Evolutionary conservation across 2,329 filamentous ascomycete species (phyloP).

Genomic region (Colletotrichum theobromicola): DNA sequence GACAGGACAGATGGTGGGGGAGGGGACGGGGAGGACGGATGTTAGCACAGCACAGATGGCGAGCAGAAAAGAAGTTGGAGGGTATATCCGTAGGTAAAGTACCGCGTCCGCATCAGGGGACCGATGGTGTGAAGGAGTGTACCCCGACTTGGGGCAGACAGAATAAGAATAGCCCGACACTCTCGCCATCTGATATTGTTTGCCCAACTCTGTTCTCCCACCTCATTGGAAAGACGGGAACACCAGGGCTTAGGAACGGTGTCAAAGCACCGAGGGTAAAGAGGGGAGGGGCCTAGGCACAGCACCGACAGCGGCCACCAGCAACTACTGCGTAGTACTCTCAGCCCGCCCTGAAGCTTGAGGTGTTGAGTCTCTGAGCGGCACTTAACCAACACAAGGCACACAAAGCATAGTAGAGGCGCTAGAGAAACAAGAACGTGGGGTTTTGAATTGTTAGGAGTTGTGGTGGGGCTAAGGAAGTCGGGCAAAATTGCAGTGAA

Average conservation of each 20-base stretch:
- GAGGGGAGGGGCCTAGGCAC: background rate
- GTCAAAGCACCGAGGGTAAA: background rate
- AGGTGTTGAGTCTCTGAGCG: background rate
- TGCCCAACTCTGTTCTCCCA: background rate
- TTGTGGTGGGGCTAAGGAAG: background rate
- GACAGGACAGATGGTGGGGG: background rate
- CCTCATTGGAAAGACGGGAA: background rate
- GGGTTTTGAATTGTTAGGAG: background rate
- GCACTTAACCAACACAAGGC: background rate
- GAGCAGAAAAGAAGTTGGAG: background rate
- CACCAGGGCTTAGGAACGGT: background rate
- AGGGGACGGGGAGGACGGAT: background rate
- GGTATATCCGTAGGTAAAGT: background rate
- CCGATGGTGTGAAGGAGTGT: background rate
- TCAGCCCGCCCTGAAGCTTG: background rate
- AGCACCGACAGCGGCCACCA: background rate
- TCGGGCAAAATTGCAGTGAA: background rate
- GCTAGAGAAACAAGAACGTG: background rate
- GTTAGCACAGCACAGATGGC: background rate
- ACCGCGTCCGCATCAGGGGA: background rate
- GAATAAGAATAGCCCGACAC: background rate
- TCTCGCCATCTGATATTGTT: conserved; percentile 12
- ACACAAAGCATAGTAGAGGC: background rate
- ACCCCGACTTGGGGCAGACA: background rate
- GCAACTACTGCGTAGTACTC: too few relatives aligned